Percentiles rank a stretch among this genome's conserved stretches.
Conservation (phyloP, 495 filamentous ascomycete species). For the Aspergillus egyptiacus region DNA sequence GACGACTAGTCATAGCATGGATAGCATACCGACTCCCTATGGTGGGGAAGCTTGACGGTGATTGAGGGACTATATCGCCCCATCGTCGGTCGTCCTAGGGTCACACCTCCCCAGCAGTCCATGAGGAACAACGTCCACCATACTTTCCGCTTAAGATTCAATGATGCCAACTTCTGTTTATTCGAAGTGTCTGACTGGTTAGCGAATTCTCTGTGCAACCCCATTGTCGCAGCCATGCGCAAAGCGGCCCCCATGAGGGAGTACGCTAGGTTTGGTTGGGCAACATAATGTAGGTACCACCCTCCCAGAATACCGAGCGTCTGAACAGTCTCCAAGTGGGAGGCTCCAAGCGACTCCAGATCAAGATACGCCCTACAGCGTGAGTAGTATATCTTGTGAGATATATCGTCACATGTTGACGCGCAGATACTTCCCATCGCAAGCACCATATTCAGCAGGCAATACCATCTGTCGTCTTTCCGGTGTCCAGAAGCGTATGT, state of each 20-base stretch:
- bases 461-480: slow-evolving; percentile 67
- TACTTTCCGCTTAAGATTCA: slow-evolving; percentile 61
- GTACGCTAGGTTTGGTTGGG: slow-evolving; percentile 67
- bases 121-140: slow-evolving; percentile 81
- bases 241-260: slow-evolving; percentile 37
- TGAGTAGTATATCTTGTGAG: slow-evolving; percentile 67
- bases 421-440: slow-evolving; percentile 71
- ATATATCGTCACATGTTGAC: slow-evolving; percentile 61
- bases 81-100: slow-evolving; percentile 70
- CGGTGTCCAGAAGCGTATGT: slow-evolving; percentile 63
- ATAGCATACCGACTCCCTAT: slow-evolving; percentile 47
- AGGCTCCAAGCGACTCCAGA: slow-evolving; percentile 52
- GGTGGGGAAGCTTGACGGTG: slow-evolving; percentile 63
- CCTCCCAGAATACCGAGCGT: slow-evolving; percentile 65
- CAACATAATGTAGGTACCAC: slow-evolving; percentile 75
- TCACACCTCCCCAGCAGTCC: slow-evolving; percentile 73
- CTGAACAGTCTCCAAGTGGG: slow-evolving; percentile 64
- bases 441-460: slow-evolving; percentile 73
- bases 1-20: no score
- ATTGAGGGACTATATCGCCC: slow-evolving; percentile 68
- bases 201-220: slow-evolving; percentile 65
- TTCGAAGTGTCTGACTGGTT: slow-evolving; percentile 37
- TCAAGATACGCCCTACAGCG: slow-evolving; percentile 62
- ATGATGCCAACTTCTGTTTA: slow-evolving; percentile 24
- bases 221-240: slow-evolving; percentile 46